phyloP scores from a whole-genome alignment of 1,284 basidiomycete genomes.

The Microbotryum lychnidis-dioicae region DNA sequence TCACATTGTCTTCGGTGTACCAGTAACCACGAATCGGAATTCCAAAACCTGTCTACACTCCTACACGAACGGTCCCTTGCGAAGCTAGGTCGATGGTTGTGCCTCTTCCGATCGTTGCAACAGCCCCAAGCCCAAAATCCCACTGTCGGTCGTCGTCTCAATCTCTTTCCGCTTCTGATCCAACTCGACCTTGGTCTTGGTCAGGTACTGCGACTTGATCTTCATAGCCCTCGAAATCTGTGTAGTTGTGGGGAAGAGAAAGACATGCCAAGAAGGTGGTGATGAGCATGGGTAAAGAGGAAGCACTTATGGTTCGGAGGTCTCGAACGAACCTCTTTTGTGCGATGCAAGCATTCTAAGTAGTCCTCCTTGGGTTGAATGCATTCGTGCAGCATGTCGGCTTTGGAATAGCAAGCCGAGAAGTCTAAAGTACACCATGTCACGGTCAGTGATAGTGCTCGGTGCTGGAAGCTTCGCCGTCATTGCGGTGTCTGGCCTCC shows the following conservation, averaged over 20 bases:
- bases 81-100: not conserved
- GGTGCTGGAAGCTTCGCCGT: not conserved
- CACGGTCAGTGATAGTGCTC: no score
- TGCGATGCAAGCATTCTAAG: slow-evolving; percentile 84
- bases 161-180: slow-evolving; percentile 29
- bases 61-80: no score
- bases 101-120: not conserved
- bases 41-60: not conserved
- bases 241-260: not conserved
- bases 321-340: slow-evolving; percentile 62
- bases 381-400: slow-evolving; percentile 70
- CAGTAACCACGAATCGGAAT: not conserved
- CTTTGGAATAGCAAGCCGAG: slow-evolving; percentile 74
- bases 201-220: slow-evolving; percentile 34
- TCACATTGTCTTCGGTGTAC: not conserved
- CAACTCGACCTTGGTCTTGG: slow-evolving; percentile 29
- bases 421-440: slow-evolving; percentile 37
- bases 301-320: not conserved
- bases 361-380: slow-evolving; percentile 72
- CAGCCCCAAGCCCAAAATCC: slow-evolving; percentile 26
- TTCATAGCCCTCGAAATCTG: slow-evolving; percentile 33
- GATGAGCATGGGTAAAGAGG: not conserved
- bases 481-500: not conserved
- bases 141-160: slow-evolving; percentile 12
- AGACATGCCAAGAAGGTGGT: not conserved